Percentiles rank a stretch among this genome's conserved stretches.
These are phyloP conservation scores for Ciborinia camelliae DNA, from an alignment of 2,329 filamentous ascomycete genomes.

Conservation along the genomic window DNA sequence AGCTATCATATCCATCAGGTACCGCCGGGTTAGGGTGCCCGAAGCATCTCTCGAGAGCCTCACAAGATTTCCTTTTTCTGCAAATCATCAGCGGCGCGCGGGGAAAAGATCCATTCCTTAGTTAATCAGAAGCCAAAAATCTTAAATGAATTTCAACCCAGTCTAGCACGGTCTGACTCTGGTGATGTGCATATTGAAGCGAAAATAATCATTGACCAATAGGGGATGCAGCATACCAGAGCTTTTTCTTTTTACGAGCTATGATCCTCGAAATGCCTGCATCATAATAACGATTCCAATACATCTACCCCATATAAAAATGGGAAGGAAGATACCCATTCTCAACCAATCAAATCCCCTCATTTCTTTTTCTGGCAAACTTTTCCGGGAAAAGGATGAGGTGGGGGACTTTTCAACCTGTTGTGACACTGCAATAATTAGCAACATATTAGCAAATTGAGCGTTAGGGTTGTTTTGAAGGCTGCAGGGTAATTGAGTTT, in stretches of 20 bases:
- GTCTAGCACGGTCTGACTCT: not conserved
- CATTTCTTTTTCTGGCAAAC: not conserved
- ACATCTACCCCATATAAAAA: not conserved
- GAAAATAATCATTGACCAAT: constrained; percentile 10
- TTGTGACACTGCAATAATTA: constrained; percentile 9
- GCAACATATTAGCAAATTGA: constrained; percentile 3
- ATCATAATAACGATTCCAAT: constrained; percentile 4
- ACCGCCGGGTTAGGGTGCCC: constrained; percentile 14
- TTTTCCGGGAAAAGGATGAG: constrained; percentile 4
- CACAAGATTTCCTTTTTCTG: constrained; percentile 11
- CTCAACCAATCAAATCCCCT: not conserved
- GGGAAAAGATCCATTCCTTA: constrained; percentile 8
- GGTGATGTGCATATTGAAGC: constrained; percentile 17
- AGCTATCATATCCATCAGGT: constrained; percentile 21
- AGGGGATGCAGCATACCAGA: not conserved
- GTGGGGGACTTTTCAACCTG: constrained; percentile 14
- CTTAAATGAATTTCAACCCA: not conserved
- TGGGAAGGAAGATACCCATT: not conserved
- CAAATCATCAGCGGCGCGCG: constrained; percentile 18
- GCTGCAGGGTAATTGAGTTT: not conserved
- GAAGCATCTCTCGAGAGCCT: constrained; percentile 17
- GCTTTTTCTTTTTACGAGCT: constrained; percentile 1
- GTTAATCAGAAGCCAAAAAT: constrained; percentile 2
- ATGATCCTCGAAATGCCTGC: constrained; percentile 10
- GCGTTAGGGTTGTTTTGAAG: not conserved